Evolutionary conservation across 805 yeast genomes (phyloP).

Genomic region (Tetrapisispora iriomotensis): DNA sequence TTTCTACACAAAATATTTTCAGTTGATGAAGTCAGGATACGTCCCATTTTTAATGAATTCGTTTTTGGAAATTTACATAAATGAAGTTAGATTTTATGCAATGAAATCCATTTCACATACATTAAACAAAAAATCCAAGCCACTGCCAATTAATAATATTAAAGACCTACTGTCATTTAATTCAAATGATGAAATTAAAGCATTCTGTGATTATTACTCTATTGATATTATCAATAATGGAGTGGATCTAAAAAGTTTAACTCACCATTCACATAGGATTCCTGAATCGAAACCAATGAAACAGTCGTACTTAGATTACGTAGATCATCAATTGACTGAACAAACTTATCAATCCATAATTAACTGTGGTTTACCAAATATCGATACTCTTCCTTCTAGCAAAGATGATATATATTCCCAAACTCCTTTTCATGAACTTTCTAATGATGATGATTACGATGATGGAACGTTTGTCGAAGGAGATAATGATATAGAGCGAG

Average conservation of each 20-base stretch:
- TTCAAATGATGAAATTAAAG: constrained; percentile 38
- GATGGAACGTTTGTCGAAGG: too few species aligned
- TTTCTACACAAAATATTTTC: constrained; percentile 55
- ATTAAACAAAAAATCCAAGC: constrained; percentile 61
- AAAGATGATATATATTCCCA: too few species aligned
- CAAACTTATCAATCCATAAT: constrained; percentile 30
- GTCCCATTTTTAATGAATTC: constrained; percentile 66
- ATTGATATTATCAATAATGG: constrained; percentile 35
- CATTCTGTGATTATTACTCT: constrained; percentile 56
- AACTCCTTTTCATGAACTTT: too few species aligned
- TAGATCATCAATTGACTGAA: constrained; percentile 33
- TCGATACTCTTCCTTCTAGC: constrained; percentile 9
- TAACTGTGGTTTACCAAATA: constrained; percentile 30
- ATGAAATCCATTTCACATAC: constrained; percentile 55
- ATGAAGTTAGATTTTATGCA: constrained; percentile 68
- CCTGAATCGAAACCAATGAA: constrained; percentile 35
- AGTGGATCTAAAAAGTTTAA: constrained; percentile 37
- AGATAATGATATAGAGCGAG: too few species aligned
- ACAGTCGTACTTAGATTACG: constrained; percentile 37
- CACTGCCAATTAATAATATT: constrained; percentile 44
- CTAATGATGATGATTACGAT: too few species aligned
- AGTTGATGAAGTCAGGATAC: constrained; percentile 37
- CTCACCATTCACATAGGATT: constrained; percentile 29
- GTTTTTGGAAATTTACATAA: constrained; percentile 68
- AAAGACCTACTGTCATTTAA: constrained; percentile 57